phyloP scores from a whole-genome alignment of 106 monocot species.

The Gastrodia elata region DNA sequence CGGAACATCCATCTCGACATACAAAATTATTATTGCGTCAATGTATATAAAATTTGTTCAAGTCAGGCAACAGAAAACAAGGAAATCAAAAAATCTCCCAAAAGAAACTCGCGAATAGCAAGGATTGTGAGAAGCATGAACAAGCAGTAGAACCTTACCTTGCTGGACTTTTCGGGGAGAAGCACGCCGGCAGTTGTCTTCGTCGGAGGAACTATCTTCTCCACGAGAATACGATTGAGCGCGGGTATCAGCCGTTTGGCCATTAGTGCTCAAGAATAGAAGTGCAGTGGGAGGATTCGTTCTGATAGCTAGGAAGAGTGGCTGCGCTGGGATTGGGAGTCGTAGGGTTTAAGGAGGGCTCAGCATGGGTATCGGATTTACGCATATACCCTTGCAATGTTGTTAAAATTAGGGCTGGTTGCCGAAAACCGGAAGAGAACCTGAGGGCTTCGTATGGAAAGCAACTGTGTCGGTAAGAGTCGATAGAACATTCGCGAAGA shows the following conservation, averaged over 20 bases:
- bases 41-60: neutral
- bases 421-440: too few relatives aligned
- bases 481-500: too few relatives aligned
- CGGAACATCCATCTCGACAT: neutral
- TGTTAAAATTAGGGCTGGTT: neutral
- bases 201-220: slow-evolving; percentile 41
- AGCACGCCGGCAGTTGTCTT: slow-evolving; percentile 35
- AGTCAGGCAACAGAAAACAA: neutral
- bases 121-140: neutral
- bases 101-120: neutral
- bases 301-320: neutral
- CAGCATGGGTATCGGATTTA: neutral
- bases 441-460: too few relatives aligned
- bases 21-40: neutral
- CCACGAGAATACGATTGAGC: slow-evolving; percentile 29
- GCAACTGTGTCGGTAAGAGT: too few relatives aligned
- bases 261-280: slow-evolving; percentile 5
- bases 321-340: neutral
- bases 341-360: neutral
- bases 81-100: neutral
- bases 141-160: slow-evolving; percentile 13
- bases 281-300: neutral
- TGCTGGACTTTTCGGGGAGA: slow-evolving; percentile 37
- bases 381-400: neutral
- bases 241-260: slow-evolving; percentile 33